Base-by-base conservation (phyloP, 345 rosid genomes). In the Bretschneidera sinensis region DNA sequence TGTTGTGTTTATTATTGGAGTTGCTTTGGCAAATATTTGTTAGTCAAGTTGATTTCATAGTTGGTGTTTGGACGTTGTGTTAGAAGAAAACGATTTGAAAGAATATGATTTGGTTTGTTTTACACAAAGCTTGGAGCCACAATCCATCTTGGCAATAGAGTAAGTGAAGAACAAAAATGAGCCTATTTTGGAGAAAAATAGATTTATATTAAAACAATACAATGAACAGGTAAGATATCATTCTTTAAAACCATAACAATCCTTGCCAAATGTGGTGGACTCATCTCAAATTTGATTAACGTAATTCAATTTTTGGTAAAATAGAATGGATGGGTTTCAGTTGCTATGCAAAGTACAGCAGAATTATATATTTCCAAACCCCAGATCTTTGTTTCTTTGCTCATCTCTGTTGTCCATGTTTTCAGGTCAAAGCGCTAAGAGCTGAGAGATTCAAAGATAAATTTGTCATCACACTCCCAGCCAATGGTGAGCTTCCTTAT, bases 401-500 rank as follows among this genome's bases (percentile, higher is more conserved):
- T 64, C 24, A 49, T 33, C 34, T 47, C 55, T 66, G 15, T 39
- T 61, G 18, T 53, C 34, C 22, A 19, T 57, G 31, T 71, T 61
- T 59, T 43, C 87, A 92, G 96, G 84, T 92, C 43, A 64, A 66
- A 61, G 88, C 72, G 52, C 61, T 75, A 24, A 61, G 66, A 59
- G 39, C 71, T 61, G 76, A 74, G 70, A 74, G 71, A 61, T 81
- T 92, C 71, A 73, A 76, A 51, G 92, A 92, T 62, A 75, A 59
- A 70, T 79, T 92, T 43, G 43, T 70, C 54, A 65, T 92, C 75
- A 73, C 78, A 43, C 98, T 89, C 54, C 95, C 89, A 43, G 73
- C 91, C 68, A 89, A 73, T 17, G 95, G 96, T 92, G 61, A 81
- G 85, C 66, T 33, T 25, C 60, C 31, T 51, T 18, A 28, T 52